Conservation (phyloP, 805 yeast genomes). For the Candida ascalaphidarum region DNA sequence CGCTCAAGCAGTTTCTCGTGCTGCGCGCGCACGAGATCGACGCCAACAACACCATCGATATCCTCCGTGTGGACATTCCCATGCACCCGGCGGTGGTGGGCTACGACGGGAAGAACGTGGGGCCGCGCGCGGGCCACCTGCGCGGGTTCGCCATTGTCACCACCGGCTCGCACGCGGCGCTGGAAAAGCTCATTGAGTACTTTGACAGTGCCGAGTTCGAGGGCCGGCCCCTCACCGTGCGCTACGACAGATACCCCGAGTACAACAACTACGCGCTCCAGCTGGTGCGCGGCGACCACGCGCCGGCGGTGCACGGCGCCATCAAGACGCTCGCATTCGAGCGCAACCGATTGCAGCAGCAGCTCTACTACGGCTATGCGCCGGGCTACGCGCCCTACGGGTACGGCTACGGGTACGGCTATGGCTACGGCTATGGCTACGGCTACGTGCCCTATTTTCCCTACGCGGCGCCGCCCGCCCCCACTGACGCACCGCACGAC, state of each 20-base stretch:
- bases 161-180: constrained; percentile 37
- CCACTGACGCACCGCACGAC: too few relatives aligned
- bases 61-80: constrained; percentile 34
- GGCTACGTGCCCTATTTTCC: too few relatives aligned
- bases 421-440: too few relatives aligned
- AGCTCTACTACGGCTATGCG: constrained; percentile 23
- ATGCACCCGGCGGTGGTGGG: constrained; percentile 12
- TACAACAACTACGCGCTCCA: constrained; percentile 16
- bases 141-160: constrained; percentile 63
- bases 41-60: constrained; percentile 15
- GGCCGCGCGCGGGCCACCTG: constrained; percentile 4
- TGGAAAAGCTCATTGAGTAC: constrained; percentile 37
- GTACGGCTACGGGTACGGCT: too few relatives aligned
- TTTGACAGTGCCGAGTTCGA: constrained; percentile 49
- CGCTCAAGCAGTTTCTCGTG: constrained; percentile 20
- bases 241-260: constrained; percentile 49
- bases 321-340: constrained; percentile 20
- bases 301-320: not conserved
- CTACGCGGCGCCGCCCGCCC: too few relatives aligned
- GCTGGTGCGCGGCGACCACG: constrained; percentile 1
- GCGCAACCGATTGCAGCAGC: constrained; percentile 21
- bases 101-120: too few relatives aligned
- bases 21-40: constrained; percentile 15
- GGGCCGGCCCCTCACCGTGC: constrained; percentile 52
- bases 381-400: too few relatives aligned